Conservation (phyloP, 345 rosid genomes). For the Gossypium sturtianum region DNA sequence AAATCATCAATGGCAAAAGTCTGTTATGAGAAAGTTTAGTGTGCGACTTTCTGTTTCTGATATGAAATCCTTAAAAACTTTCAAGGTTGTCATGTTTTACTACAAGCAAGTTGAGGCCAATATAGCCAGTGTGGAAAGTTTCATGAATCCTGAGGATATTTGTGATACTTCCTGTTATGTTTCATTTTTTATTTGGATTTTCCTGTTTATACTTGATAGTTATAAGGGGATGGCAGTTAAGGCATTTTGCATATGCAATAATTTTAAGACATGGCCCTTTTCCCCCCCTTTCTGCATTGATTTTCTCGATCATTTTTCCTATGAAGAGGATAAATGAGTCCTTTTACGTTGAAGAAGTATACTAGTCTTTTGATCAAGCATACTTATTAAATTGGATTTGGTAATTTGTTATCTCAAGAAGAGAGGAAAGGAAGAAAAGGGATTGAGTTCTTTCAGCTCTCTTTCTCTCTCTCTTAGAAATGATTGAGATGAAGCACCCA, state of each 20-base stretch:
- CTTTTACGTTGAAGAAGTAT: background rate
- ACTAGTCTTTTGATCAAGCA: background rate
- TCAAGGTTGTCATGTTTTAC: background rate
- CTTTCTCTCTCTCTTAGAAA: background rate
- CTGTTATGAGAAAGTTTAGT: background rate
- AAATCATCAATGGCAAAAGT: background rate
- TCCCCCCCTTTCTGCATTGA: background rate
- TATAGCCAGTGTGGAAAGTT: background rate
- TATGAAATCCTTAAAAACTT: background rate
- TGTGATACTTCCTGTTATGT: background rate
- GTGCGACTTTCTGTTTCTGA: background rate
- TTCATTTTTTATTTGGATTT: background rate
- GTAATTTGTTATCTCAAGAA: background rate
- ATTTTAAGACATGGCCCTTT: background rate
- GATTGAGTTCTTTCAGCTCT: background rate
- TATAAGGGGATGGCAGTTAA: background rate
- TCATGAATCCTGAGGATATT: background rate
- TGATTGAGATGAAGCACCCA: no score
- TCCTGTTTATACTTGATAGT: background rate
- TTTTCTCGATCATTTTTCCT: background rate
- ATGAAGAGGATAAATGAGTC: background rate
- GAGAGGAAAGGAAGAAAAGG: background rate
- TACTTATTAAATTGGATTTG: background rate
- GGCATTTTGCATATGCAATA: background rate
- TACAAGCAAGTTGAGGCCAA: background rate